Base-by-base conservation (phyloP, 805 yeast species). In the Saturnispora hagleri region DNA sequence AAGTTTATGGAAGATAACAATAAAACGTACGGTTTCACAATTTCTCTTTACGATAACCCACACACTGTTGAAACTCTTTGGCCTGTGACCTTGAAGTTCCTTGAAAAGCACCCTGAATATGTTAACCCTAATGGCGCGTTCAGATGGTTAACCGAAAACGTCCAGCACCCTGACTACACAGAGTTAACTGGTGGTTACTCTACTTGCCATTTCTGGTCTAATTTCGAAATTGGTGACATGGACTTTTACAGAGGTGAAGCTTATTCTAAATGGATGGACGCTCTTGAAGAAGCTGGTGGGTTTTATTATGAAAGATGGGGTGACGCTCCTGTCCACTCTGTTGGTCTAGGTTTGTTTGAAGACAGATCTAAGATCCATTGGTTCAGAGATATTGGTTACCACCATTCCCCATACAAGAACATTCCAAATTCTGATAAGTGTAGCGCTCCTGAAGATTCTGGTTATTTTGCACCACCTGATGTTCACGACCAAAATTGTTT, bases 231-330 rank as follows among this genome's bases (percentile, higher is more conserved):
- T 55, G 91, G 82, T 31, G 84, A 85, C 62, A 77, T 88, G 85
- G 91, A 88, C 58, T 88, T 88, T 59, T 84, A 73, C 68, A 71
- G 95, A 53, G 73, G 77, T 43, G 84, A 84, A 55, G 82, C 89
- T 0, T 88, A 88, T 62, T 72, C 75, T 35, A 69, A 70, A 20
- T 88, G 86, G 81, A 77, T 85, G 64, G 73, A 83, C 44, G 72
- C 74, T 57, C 69, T 88, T 46, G 95, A 88, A 54, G 62, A 72
- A n/a, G 71, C 82, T 2, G 93, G 93, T 43, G 90, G 90, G 13
- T 88, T 87, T 62, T 88, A 86, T 64, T 88, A 88, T 62, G 96
- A 89, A 66, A 71, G 95, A 58, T 88, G 96, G 96, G 95, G 96
- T 4, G 96, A 88, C 70, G 95, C 95, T 0, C 96, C 96, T 1